These are phyloP conservation scores for Apiospora koreana DNA, from an alignment of 2,329 filamentous ascomycete genomes.

Conservation along the genomic window DNA sequence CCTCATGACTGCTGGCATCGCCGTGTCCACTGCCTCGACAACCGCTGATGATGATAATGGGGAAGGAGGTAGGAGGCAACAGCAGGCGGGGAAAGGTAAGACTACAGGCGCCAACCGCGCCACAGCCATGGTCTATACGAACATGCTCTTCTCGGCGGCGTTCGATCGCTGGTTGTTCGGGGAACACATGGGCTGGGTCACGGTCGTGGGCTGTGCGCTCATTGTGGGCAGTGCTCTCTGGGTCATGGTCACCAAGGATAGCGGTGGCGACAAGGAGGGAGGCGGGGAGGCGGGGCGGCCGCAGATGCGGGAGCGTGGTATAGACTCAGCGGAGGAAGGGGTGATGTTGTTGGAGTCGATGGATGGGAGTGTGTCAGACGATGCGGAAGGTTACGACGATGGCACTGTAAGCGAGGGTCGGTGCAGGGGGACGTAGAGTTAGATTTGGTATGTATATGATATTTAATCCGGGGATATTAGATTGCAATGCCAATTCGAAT, in stretches of 20 bases:
- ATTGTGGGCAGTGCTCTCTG: slow-evolving; percentile 56
- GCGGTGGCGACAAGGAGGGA: slow-evolving; percentile 31
- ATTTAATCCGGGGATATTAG: too few species aligned
- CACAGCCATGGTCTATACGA: slow-evolving; percentile 59
- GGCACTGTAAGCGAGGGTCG: neutral
- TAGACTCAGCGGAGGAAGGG: slow-evolving; percentile 25
- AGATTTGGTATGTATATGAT: neutral
- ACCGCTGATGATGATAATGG: too few species aligned
- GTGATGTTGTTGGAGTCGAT: slow-evolving; percentile 18
- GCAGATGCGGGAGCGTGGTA: slow-evolving; percentile 10
- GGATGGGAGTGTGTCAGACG: neutral
- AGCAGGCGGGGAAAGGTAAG: neutral
- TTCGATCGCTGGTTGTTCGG: slow-evolving; percentile 57
- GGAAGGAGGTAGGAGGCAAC: too few species aligned
- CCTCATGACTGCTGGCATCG: slow-evolving; percentile 74
- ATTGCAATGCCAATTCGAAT: neutral
- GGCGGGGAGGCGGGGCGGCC: slow-evolving; percentile 23
- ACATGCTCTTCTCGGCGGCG: slow-evolving; percentile 56
- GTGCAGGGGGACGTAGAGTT: neutral
- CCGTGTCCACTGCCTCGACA: neutral
- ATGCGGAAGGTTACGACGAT: neutral
- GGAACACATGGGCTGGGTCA: slow-evolving; percentile 49
- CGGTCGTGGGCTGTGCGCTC: slow-evolving; percentile 50
- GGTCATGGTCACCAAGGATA: slow-evolving; percentile 47
- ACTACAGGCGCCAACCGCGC: slow-evolving; percentile 43